These are phyloP conservation scores for Leptographium radiaticola DNA, from an alignment of 2,329 filamentous ascomycete genomes.

Conservation along the genomic window DNA sequence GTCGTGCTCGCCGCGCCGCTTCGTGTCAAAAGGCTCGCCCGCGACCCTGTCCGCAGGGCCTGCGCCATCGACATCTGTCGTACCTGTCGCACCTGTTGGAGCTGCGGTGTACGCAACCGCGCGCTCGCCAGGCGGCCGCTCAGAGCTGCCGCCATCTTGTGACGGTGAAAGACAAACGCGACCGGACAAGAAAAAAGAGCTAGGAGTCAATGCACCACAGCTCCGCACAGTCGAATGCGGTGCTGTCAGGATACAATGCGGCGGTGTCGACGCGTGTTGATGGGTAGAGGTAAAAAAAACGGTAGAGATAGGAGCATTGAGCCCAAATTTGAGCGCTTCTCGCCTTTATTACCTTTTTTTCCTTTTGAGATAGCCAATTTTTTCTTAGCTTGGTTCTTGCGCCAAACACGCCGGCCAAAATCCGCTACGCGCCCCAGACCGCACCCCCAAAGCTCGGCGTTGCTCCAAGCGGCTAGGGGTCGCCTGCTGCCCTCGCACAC, in stretches of 20 bases:
- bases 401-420: not conserved
- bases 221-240: not conserved
- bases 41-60: not conserved
- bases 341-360: not conserved
- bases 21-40: not conserved
- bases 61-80: not conserved
- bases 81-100: not conserved
- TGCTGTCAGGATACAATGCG: not conserved
- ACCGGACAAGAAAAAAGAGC: not conserved
- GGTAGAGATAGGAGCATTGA: not conserved
- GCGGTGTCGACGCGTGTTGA: not conserved
- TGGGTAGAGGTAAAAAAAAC: not conserved
- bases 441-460: not conserved
- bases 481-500: not conserved
- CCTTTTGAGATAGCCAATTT: not conserved
- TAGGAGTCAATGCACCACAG: not conserved
- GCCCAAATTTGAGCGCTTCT: not conserved
- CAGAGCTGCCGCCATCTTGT: slow-evolving; percentile 16
- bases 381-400: not conserved
- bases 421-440: not conserved
- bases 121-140: slow-evolving; percentile 15
- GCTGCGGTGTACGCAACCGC: not conserved
- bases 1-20: slow-evolving; percentile 10
- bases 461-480: not conserved
- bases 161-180: not conserved